phyloP scores from a whole-genome alignment of 202 grass and related monocot species.

The Zoysia matrella region DNA sequence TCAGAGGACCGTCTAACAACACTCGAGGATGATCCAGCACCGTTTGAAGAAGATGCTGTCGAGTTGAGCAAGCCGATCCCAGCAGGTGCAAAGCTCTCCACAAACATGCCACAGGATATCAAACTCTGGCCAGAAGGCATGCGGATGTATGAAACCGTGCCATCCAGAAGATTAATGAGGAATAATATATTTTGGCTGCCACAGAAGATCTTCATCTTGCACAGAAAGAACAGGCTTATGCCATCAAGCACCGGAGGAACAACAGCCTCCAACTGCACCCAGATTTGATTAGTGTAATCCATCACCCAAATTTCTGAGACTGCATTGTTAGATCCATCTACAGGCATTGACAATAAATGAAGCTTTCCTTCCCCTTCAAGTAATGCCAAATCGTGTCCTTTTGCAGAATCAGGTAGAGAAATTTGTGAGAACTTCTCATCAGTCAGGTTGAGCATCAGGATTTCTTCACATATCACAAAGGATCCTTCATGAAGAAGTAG shows the following conservation, averaged over 20 bases:
- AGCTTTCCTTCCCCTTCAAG: conserved; percentile 50
- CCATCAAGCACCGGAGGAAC: conserved; percentile 22
- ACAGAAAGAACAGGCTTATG: conserved; percentile 45
- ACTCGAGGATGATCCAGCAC: conserved; percentile 24
- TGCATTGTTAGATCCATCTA: conserved; percentile 8
- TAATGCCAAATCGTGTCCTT: conserved; percentile 40
- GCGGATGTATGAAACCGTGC: conserved; percentile 35
- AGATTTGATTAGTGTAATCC: conserved; percentile 11
- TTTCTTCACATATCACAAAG: conserved; percentile 27
- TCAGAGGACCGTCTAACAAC: conserved; percentile 10
- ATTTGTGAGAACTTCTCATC: conserved; percentile 43
- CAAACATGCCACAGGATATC: conserved; percentile 47
- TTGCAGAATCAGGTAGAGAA: conserved; percentile 37
- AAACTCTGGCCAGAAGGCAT: conserved; percentile 44
- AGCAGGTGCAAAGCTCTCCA: conserved; percentile 57
- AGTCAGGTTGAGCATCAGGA: conserved; percentile 46
- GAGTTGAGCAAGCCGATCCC: conserved; percentile 29
- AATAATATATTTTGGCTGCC: conserved; percentile 38
- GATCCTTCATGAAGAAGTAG: conserved; percentile 44
- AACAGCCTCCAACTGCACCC: conserved; percentile 33
- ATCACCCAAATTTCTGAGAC: conserved; percentile 51
- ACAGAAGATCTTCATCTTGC: conserved; percentile 47
- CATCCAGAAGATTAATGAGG: conserved; percentile 42
- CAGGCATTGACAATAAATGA: conserved; percentile 44
- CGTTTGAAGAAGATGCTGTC: background rate